phyloP scores from a whole-genome alignment of 1,284 basidiomycete genomes.

The Taiwanofungus camphoratus region DNA sequence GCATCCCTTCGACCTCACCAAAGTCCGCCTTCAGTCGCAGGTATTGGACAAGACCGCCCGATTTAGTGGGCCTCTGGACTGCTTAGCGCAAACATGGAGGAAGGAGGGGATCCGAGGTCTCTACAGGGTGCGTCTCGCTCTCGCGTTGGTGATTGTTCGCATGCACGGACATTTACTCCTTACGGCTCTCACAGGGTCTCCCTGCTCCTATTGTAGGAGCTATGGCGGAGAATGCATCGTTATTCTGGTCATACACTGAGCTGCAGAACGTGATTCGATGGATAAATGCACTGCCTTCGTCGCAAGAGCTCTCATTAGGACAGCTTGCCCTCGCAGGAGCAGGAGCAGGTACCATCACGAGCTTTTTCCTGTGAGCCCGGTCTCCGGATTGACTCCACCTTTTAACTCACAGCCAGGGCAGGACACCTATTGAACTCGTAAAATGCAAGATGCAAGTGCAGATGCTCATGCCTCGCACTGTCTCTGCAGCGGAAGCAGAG shows the following conservation, averaged over 20 bases:
- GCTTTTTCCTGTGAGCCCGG: constrained; percentile 68
- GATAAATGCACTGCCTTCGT: constrained; percentile 28
- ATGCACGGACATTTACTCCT: neutral
- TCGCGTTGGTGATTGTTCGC: neutral
- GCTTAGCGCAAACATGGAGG: constrained; percentile 70
- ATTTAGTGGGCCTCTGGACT: constrained; percentile 78
- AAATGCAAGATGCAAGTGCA: constrained; percentile 97
- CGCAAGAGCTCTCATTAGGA: constrained; percentile 45
- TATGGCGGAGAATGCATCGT: constrained; percentile 85
- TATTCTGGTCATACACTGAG: constrained; percentile 86
- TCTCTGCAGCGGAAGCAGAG: constrained; percentile 20
- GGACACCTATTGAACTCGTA: constrained; percentile 87
- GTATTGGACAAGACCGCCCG: constrained; percentile 67
- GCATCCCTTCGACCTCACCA: constrained; percentile 82
- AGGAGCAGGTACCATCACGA: constrained; percentile 77
- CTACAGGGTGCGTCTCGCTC: constrained; percentile 59
- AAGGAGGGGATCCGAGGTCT: constrained; percentile 76
- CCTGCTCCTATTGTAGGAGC: constrained; percentile 86
- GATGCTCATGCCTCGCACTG: constrained; percentile 49
- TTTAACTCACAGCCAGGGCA: constrained; percentile 22
- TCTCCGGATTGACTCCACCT: neutral
- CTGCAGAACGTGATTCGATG: constrained; percentile 66
- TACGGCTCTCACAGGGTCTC: constrained; percentile 61
- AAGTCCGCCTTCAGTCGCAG: constrained; percentile 81
- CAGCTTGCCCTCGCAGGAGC: constrained; percentile 75